phyloP scores from a whole-genome alignment of 768 basidiomycete genomes.

The Hortiboletus campestris region DNA sequence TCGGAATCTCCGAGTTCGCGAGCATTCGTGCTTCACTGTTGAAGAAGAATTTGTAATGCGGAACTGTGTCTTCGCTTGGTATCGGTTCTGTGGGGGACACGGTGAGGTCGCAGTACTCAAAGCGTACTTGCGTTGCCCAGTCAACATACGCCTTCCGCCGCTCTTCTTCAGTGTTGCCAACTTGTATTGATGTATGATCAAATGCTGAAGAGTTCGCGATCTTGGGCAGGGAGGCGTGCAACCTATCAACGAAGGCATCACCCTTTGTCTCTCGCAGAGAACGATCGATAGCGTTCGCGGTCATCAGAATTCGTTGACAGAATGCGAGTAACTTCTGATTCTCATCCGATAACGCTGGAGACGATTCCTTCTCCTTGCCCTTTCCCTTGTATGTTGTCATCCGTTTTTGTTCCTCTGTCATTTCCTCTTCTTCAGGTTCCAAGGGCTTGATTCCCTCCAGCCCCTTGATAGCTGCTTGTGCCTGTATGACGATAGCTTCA shows the following conservation, averaged over 20 bases:
- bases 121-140: slow-evolving; percentile 80
- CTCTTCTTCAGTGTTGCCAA: slow-evolving; percentile 63
- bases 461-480: slow-evolving; percentile 87
- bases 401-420: slow-evolving; percentile 89
- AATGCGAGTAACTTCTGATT: slow-evolving; percentile 76
- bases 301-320: slow-evolving; percentile 81
- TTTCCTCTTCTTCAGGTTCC: slow-evolving; percentile 53
- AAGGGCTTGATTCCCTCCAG: slow-evolving; percentile 60
- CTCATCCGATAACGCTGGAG: slow-evolving; percentile 57
- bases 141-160: slow-evolving; percentile 69
- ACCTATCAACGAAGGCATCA: slow-evolving; percentile 75
- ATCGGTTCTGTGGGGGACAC: slow-evolving; percentile 36
- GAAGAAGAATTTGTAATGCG: slow-evolving; percentile 81
- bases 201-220: slow-evolving; percentile 54
- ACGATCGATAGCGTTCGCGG: slow-evolving; percentile 82
- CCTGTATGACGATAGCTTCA: slow-evolving; percentile 90
- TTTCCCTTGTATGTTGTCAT: slow-evolving; percentile 72
- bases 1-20: slow-evolving; percentile 82
- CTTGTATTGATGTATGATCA: slow-evolving; percentile 34
- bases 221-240: slow-evolving; percentile 75
- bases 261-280: slow-evolving; percentile 90
- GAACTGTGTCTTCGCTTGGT: slow-evolving; percentile 49
- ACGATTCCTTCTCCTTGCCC: slow-evolving; percentile 49
- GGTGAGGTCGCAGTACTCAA: slow-evolving; percentile 90
- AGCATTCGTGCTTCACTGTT: slow-evolving; percentile 84